These are phyloP conservation scores for Starmera caribaea DNA, from an alignment of 805 yeast species.

Conservation along the genomic window DNA sequence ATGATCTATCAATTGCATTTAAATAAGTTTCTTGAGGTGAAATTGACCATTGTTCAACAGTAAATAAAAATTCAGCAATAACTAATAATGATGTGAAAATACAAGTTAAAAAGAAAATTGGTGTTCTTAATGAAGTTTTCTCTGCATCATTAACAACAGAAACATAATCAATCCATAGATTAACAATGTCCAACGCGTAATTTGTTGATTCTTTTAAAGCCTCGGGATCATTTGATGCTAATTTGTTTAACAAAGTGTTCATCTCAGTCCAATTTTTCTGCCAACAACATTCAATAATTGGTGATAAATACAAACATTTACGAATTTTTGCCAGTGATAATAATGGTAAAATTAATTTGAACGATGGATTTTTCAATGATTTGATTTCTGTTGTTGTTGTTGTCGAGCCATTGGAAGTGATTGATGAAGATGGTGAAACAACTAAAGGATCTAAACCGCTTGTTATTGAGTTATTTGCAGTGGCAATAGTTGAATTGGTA, in stretches of 20 bases:
- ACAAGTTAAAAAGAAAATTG: constrained; percentile 67
- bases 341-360: constrained; percentile 59
- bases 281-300: constrained; percentile 52
- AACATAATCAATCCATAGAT: constrained; percentile 67
- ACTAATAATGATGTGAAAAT: constrained; percentile 53
- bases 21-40: constrained; percentile 19
- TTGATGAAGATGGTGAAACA: constrained; percentile 16
- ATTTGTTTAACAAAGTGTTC: constrained; percentile 40
- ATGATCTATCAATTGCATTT: constrained; percentile 42
- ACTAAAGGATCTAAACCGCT: constrained; percentile 19
- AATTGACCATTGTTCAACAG: constrained; percentile 45
- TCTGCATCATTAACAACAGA: constrained; percentile 55
- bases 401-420: neutral
- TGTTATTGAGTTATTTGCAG: constrained; percentile 5
- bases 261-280: constrained; percentile 58
- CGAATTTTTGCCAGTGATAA: constrained; percentile 59
- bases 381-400: constrained; percentile 1
- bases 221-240: constrained; percentile 43
- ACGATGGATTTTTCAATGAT: constrained; percentile 37
- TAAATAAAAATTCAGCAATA: constrained; percentile 51
- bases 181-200: constrained; percentile 47
- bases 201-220: constrained; percentile 55
- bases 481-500: constrained; percentile 15
- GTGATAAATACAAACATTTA: constrained; percentile 50
- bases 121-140: constrained; percentile 61